phyloP scores from a whole-genome alignment of 2,329 filamentous ascomycete species.

The Pseudogymnoascus sp. region DNA sequence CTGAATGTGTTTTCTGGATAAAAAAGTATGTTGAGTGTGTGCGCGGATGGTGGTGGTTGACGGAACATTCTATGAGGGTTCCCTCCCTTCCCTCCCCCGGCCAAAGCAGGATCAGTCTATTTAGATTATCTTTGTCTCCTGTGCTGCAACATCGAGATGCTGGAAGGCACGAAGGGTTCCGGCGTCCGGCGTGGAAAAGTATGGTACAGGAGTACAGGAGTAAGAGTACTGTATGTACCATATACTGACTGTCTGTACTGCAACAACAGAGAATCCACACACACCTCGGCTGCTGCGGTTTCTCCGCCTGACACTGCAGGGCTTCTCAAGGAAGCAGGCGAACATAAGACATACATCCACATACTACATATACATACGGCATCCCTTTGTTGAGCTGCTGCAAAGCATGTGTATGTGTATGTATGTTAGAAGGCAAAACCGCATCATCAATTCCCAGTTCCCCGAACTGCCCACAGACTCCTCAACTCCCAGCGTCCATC shows the following conservation, averaged over 20 bases:
- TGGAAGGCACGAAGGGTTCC: neutral
- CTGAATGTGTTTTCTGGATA: neutral
- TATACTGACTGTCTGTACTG: neutral
- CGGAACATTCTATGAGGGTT: neutral
- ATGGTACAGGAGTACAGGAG: neutral
- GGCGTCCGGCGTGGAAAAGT: neutral
- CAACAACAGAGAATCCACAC: neutral
- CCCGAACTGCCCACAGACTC: neutral
- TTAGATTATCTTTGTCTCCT: neutral
- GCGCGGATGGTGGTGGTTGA: neutral
- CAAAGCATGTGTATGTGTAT: neutral
- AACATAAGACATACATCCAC: neutral
- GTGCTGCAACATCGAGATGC: neutral
- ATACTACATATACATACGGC: neutral
- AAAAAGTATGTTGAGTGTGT: neutral
- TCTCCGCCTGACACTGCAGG: conserved; percentile 1
- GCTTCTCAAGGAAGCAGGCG: neutral
- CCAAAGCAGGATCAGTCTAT: neutral
- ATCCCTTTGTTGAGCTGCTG: neutral
- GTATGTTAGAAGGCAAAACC: neutral
- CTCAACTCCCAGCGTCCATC: neutral
- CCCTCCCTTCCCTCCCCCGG: neutral
- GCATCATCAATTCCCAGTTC: too few species aligned
- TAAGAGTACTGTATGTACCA: neutral
- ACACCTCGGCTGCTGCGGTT: conserved; percentile 1